These are phyloP conservation scores for Immersiporthe knoxdaviesiana DNA, from an alignment of 2,329 filamentous ascomycete species.

Conservation along the genomic window DNA sequence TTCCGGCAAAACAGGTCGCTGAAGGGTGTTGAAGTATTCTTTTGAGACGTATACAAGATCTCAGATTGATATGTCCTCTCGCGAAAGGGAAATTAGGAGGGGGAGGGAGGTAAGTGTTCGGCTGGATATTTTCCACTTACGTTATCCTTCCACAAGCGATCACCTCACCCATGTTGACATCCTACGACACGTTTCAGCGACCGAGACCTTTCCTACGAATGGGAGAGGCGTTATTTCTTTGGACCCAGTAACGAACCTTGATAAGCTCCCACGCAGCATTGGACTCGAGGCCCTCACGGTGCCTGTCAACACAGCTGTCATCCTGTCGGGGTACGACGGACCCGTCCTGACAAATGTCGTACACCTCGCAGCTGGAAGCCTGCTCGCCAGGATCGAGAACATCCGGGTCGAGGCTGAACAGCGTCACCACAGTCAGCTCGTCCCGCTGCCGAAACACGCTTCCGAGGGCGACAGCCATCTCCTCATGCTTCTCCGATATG, in stretches of 20 bases:
- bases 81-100: rapidly evolving
- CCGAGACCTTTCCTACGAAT: background rate
- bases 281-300: constrained; percentile 44
- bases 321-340: constrained; percentile 43
- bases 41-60: constrained; percentile 34
- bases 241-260: constrained; percentile 28
- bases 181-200: constrained; percentile 18
- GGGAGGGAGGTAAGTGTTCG: too few relatives aligned
- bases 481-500: constrained; percentile 14
- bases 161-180: constrained; percentile 41
- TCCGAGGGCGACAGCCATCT: constrained; percentile 38
- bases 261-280: constrained; percentile 48
- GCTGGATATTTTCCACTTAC: constrained; percentile 42
- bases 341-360: constrained; percentile 56
- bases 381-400: constrained; percentile 37
- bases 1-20: constrained; percentile 60
- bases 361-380: constrained; percentile 58
- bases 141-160: constrained; percentile 60
- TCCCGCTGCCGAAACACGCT: constrained; percentile 39
- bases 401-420: constrained; percentile 37
- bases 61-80: constrained; percentile 8
- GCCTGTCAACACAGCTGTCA: constrained; percentile 43
- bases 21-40: constrained; percentile 63
- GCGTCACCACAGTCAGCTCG: constrained; percentile 39
- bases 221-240: background rate